Evolutionary conservation across 2,329 filamentous ascomycete species (phyloP).

Genomic region (Hansfordia pulvinata): DNA sequence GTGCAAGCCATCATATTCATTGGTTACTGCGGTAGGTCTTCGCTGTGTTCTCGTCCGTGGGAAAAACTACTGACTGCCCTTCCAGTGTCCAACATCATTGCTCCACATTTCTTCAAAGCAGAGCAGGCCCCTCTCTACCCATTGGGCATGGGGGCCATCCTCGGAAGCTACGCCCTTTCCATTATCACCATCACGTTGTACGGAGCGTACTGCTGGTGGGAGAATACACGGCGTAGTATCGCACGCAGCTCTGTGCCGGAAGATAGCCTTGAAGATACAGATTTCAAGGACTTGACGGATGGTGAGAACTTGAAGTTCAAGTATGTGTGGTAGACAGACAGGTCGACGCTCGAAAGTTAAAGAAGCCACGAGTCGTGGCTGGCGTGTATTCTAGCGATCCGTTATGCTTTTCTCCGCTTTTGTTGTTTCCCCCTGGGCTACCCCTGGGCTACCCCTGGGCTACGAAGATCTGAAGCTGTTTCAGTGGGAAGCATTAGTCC

Average conservation of each 20-base stretch:
- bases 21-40: no score
- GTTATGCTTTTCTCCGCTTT: no score
- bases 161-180: constrained; percentile 11
- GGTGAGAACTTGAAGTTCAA: constrained; percentile 17
- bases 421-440: no score
- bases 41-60: no score
- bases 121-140: constrained; percentile 18
- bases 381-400: no score
- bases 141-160: constrained; percentile 15
- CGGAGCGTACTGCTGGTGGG: constrained; percentile 13
- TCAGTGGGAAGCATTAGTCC: no score
- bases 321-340: constrained; percentile 13
- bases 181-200: constrained; percentile 17
- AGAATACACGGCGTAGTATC: constrained; percentile 17
- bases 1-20: constrained; percentile 33
- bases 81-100: constrained; percentile 25
- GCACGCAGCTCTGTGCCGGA: constrained; percentile 3
- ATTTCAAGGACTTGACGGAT: constrained; percentile 21
- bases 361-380: no score
- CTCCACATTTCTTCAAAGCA: constrained; percentile 23
- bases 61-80: no score
- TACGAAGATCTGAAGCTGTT: no score
- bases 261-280: constrained; percentile 11
- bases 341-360: no score
- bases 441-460: no score